Evolutionary conservation across 441 rosid species (phyloP).

Genomic region (Jatropha podagrica): DNA sequence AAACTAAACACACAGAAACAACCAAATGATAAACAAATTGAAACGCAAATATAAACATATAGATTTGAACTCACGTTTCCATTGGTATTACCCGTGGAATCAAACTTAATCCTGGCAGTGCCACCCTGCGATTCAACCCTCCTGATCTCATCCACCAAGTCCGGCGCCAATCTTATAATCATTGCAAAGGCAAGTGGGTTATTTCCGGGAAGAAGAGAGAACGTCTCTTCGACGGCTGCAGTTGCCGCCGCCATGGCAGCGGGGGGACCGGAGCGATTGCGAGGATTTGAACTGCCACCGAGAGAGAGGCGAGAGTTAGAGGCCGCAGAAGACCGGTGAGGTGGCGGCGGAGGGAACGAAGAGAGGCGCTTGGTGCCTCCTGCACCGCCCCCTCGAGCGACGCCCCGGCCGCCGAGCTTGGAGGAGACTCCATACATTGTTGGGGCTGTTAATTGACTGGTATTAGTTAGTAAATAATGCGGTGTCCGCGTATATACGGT

Average conservation of each 20-base stretch:
- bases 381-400: constrained; percentile 48
- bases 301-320: constrained; percentile 49
- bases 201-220: constrained; percentile 68
- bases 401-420: constrained; percentile 51
- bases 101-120: constrained; percentile 85
- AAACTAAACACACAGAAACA: background rate
- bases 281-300: constrained; percentile 18
- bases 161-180: constrained; percentile 84
- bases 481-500: background rate
- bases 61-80: constrained; percentile 67
- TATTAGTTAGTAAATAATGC: background rate
- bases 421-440: constrained; percentile 68
- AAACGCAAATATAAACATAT: background rate
- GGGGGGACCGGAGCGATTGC: constrained; percentile 18
- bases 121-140: constrained; percentile 73
- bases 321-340: constrained; percentile 50
- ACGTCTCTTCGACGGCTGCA: constrained; percentile 32
- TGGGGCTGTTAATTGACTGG: background rate
- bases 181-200: constrained; percentile 65
- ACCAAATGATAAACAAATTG: background rate
- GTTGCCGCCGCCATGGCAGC: constrained; percentile 2
- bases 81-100: constrained; percentile 53
- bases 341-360: constrained; percentile 60
- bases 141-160: constrained; percentile 89
- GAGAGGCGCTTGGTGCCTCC: constrained; percentile 38